Evolutionary conservation across 2,329 filamentous ascomycete genomes (phyloP), one percentile per base, ranked within the genome.

Genomic region (Colletotrichum truncatum): DNA sequence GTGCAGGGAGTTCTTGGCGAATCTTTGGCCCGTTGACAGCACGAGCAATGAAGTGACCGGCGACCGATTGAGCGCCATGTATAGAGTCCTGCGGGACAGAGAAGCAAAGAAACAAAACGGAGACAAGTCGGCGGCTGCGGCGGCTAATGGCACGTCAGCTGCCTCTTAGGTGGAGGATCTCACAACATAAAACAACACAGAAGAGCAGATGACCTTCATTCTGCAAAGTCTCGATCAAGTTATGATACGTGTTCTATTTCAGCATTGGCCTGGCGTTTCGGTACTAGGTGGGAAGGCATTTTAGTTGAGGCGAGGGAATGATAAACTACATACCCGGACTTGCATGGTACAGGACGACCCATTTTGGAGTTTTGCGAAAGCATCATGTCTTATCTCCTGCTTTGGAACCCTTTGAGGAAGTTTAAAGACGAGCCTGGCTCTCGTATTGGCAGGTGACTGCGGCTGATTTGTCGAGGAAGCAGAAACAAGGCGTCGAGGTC

Each of bases 1-100:
- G 6, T 8, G 14, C 9, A 82, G 80, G 81, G 78, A 82, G 48
- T 82, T 83, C 65, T 67, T 83, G 65, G 80, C 80, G 54, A 79
- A 76, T 12, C 73, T 83, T 23, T 83, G 81, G 81, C 81, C 81
- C 5, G 81, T 83, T 16, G 81, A 82, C 66, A 79, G 80, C 67
- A 81, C 78, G 39, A 80, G 75, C 67, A 79, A 78, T 66, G 79
- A 76, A 55, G 78, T 82, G 38, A 81, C 79, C n/a, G 81, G 81
- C 53, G 71, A 77, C 53, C 75, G 80, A 60, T 67, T 83, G 66
- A 81, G 79, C 71, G 77, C 78, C 64, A 81, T 83, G 80, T 83
- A 82, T 67, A 75, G 75, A 65, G 79, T 77, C 36, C 71, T 83
- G 45, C 71, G 77, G 55, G 70, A 73, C 46, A 75, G 76, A 53